Evolutionary conservation across 2,329 filamentous ascomycete species (phyloP).

Genomic region (Exophiala oligosperma): DNA sequence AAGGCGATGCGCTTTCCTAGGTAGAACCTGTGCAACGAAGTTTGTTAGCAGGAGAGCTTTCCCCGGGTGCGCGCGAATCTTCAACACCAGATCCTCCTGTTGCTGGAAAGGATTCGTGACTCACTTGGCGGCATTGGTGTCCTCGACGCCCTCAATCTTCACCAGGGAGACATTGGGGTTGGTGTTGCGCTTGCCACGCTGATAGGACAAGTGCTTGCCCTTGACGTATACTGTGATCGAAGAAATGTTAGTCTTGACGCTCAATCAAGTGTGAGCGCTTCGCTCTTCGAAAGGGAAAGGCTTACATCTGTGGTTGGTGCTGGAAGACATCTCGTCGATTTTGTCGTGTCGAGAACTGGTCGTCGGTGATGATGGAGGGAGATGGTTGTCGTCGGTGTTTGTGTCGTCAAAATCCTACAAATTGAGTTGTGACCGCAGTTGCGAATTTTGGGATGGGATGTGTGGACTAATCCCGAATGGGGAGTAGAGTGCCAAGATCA

Average conservation of each 20-base stretch:
- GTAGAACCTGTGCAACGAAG: slow-evolving; percentile 68
- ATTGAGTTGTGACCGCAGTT: background rate
- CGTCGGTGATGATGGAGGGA: background rate
- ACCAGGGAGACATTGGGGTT: slow-evolving; percentile 89
- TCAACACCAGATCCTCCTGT: background rate
- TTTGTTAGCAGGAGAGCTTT: background rate
- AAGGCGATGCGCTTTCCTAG: slow-evolving; percentile 98
- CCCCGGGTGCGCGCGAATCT: background rate
- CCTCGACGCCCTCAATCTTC: slow-evolving; percentile 98
- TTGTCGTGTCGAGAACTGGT: slow-evolving; percentile 2
- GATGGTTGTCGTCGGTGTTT: background rate
- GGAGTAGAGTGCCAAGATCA: background rate
- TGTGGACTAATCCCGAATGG: background rate
- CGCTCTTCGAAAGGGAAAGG: slow-evolving; percentile 7
- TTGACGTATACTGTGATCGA: slow-evolving; percentile 75
- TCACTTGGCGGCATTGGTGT: slow-evolving; percentile 83
- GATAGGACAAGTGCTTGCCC: slow-evolving; percentile 98
- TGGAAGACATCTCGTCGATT: slow-evolving; percentile 78
- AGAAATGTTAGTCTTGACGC: slow-evolving; percentile 28
- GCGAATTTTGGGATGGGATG: background rate
- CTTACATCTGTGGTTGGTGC: slow-evolving; percentile 84
- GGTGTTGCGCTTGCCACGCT: slow-evolving; percentile 89
- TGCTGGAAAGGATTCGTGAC: slow-evolving; percentile 29
- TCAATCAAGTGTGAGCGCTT: background rate
- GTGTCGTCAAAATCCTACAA: background rate